A percentile compares a stretch with the other conserved stretches of the same genome.
These are phyloP conservation scores for Megacollybia marginata DNA, from an alignment of 768 basidiomycete species.

Conservation along the genomic window DNA sequence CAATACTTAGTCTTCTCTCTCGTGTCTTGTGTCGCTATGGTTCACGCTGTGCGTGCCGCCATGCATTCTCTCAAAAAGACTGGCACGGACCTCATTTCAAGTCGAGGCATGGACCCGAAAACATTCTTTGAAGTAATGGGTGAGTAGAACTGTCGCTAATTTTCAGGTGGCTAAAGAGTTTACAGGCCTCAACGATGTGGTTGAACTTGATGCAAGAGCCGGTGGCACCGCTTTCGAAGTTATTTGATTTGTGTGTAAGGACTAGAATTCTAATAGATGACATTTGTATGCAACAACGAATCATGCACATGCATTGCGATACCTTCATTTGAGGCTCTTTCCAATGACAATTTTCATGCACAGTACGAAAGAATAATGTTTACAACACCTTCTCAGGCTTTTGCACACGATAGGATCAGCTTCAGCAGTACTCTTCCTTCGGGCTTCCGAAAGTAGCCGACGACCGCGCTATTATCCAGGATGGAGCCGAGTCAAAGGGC, in stretches of 20 bases:
- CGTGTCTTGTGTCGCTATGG: constrained; percentile 68
- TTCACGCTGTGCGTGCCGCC: constrained; percentile 69
- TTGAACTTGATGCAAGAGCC: constrained; percentile 46
- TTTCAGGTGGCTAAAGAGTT: neutral
- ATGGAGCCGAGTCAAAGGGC: too few relatives aligned
- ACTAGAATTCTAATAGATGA: too few relatives aligned
- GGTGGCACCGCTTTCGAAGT: constrained; percentile 52
- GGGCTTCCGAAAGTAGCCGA: too few relatives aligned
- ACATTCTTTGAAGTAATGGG: constrained; percentile 76
- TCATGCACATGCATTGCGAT: too few relatives aligned
- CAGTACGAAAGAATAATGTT: too few relatives aligned
- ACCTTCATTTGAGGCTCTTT: too few relatives aligned
- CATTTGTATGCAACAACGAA: too few relatives aligned
- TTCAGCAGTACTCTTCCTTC: too few relatives aligned
- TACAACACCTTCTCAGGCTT: too few relatives aligned
- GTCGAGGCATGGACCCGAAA: constrained; percentile 68
- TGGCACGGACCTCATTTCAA: constrained; percentile 58
- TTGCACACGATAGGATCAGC: too few relatives aligned
- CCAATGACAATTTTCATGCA: too few relatives aligned
- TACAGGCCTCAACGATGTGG: constrained; percentile 44
- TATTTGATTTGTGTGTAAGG: constrained; percentile 26
- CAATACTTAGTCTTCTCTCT: constrained; percentile 56
- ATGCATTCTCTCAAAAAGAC: constrained; percentile 73
- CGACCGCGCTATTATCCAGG: too few relatives aligned
- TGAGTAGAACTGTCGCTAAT: constrained; percentile 18